Percentiles rank a stretch among this genome's conserved stretches.
Conservation (phyloP, 768 basidiomycete species). For the Gautieria morchelliformis region DNA sequence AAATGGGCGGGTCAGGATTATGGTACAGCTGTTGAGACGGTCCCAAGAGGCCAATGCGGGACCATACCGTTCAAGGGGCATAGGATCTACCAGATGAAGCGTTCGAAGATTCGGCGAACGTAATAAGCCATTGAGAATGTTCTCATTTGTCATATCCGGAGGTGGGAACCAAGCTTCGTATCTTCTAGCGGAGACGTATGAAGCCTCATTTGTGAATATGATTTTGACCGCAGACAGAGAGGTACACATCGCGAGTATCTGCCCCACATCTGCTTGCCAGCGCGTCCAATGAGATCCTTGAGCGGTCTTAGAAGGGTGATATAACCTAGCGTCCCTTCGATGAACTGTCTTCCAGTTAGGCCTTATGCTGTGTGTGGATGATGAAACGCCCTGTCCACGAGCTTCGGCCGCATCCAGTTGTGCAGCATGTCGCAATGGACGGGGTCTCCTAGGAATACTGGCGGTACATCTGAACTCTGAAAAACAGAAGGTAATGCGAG, state of each 20-base stretch:
- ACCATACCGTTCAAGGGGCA: constrained; percentile 13
- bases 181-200: background rate
- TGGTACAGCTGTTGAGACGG: constrained; percentile 2
- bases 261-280: constrained; percentile 10
- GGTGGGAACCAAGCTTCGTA: constrained; percentile 8
- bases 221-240: constrained; percentile 9
- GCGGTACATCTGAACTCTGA: constrained; percentile 11
- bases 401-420: background rate
- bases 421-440: background rate
- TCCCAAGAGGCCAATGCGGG: constrained; percentile 10
- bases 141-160: constrained; percentile 8
- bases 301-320: constrained; percentile 10
- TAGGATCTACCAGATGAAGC: constrained; percentile 11
- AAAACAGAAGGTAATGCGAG: constrained; percentile 11
- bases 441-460: constrained; percentile 8
- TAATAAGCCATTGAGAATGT: constrained; percentile 11
- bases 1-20: constrained; percentile 8
- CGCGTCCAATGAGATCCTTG: constrained; percentile 12
- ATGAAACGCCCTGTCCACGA: background rate
- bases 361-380: background rate
- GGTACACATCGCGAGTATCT: constrained; percentile 10
- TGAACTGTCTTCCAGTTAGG: background rate
- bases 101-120: constrained; percentile 9
- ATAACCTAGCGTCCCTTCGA: background rate
- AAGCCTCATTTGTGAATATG: constrained; percentile 1